phyloP scores from a whole-genome alignment of 768 basidiomycete genomes.

The Lactifluus hygrophoroides region DNA sequence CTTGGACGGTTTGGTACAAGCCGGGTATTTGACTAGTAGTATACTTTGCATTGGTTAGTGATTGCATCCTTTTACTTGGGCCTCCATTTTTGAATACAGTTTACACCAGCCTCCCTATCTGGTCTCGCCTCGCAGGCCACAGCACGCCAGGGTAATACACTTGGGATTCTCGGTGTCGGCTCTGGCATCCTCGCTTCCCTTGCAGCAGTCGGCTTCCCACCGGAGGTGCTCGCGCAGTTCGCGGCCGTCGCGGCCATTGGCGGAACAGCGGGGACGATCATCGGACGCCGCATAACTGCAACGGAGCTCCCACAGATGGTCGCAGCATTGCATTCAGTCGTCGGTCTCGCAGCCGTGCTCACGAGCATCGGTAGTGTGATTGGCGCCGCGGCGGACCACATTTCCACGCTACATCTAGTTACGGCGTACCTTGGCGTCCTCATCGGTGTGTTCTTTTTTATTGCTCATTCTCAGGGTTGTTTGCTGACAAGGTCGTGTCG shows the following conservation, averaged over 20 bases:
- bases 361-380: constrained; percentile 81
- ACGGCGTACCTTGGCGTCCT: constrained; percentile 83
- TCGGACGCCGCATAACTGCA: constrained; percentile 77
- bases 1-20: constrained; percentile 79
- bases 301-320: constrained; percentile 85
- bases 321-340: constrained; percentile 77
- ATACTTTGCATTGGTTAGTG: constrained; percentile 71
- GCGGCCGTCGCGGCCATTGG: constrained; percentile 70
- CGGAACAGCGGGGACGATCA: constrained; percentile 55
- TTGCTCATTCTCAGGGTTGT: neutral
- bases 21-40: constrained; percentile 79
- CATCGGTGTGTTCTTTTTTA: constrained; percentile 44
- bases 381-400: constrained; percentile 50
- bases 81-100: neutral
- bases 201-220: constrained; percentile 74
- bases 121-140: constrained; percentile 73
- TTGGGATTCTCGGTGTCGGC: constrained; percentile 81
- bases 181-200: constrained; percentile 77
- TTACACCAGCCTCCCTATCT: constrained; percentile 56
- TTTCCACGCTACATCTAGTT: constrained; percentile 65
- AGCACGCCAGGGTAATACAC: constrained; percentile 78
- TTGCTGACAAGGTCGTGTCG: constrained; percentile 8
- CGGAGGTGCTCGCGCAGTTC: constrained; percentile 69
- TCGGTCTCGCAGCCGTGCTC: constrained; percentile 82
- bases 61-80: neutral